A percentile compares a stretch with the other conserved stretches of the same genome.
These are phyloP conservation scores for Asterophora parasitica DNA, from an alignment of 768 basidiomycete genomes.

Conservation along the genomic window DNA sequence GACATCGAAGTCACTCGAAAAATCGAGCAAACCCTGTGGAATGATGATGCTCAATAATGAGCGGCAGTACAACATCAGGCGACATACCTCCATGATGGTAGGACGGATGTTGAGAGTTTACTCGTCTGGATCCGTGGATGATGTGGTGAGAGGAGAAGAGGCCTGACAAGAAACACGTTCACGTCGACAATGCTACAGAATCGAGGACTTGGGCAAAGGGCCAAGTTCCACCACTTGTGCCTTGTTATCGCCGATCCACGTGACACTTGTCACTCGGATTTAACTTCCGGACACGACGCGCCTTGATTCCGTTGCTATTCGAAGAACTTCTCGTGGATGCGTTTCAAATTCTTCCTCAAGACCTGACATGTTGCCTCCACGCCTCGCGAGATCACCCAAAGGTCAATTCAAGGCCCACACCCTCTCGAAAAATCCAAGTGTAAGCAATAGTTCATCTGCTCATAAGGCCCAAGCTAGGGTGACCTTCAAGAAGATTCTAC, in stretches of 20 bases:
- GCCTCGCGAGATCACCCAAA: too few species aligned
- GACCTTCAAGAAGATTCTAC: too few species aligned
- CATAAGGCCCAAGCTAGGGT: too few species aligned
- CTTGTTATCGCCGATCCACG: slow-evolving; percentile 21
- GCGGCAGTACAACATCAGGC: slow-evolving; percentile 8
- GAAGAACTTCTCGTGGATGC: too few species aligned
- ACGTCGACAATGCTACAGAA: slow-evolving; percentile 12
- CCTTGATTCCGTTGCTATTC: too few species aligned
- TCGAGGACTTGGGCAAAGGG: slow-evolving; percentile 41
- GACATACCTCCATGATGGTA: slow-evolving; percentile 46
- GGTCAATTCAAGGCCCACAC: too few species aligned
- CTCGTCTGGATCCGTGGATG: slow-evolving; percentile 10
- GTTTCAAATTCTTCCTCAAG: too few species aligned
- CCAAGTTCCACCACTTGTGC: slow-evolving; percentile 21
- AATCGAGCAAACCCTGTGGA: slow-evolving; percentile 81
- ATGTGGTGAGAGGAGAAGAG: not conserved
- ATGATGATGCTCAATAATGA: slow-evolving; percentile 21
- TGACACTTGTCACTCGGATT: slow-evolving; percentile 14
- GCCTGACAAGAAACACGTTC: slow-evolving; percentile 12
- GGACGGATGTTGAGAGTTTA: slow-evolving; percentile 8
- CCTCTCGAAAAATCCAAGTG: too few species aligned
- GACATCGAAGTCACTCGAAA: slow-evolving; percentile 91
- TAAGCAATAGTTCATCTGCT: too few species aligned
- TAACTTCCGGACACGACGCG: too few species aligned
- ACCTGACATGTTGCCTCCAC: too few species aligned